Base-by-base conservation (phyloP, 352 stramenopile genomes). In the Albugo candida region DNA sequence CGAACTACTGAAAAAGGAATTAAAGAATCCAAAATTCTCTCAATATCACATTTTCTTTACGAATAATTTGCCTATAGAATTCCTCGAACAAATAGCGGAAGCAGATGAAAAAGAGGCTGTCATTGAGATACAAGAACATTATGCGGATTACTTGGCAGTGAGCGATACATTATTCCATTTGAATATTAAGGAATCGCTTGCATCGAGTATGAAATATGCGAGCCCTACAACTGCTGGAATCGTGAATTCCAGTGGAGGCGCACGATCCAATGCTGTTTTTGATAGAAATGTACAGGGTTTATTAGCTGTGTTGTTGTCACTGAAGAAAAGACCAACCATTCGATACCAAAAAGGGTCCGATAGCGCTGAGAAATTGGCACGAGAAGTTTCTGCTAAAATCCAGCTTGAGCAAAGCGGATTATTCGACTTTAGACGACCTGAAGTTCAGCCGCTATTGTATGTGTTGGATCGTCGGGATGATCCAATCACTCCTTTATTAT, bases 11-110 rank as follows among this genome's bases (percentile, higher is more conserved):
- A 75, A 69, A 36, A 61, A 70, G 13, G 95, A 99, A 67, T 67
- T 99, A 13, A 77, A 83, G 51, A 63, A 71, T 40, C 93, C 94
- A 19, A 92, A 96, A 53, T 99, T 97, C 62, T 70, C 77, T 2
- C 89, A 98, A 67, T 99, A 99, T 69, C 94, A 99, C 65, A 75
- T 99, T 44, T 99, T 98, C 64, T 99, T 99, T 67, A 92, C 83
- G 34, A 98, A 97, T 49, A 96, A 98, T 50, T 48, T 98, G 36
- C 69, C 91, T 31, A 63, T 92, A 2, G 84, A 95, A 24, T 60
- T 96, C 36, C 69, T 99, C 13, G 75, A 96, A 58, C 69, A 95
- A n/a, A 64, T 99, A 42, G 95, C 95, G 0, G 83, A 97, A 47
- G 79, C 80, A 17, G 96, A 99, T 65, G 75, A 95, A 53, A 79